A percentile compares a stretch with the other conserved stretches of the same genome.
Evolutionary conservation across 2,329 filamentous ascomycete species (phyloP).

Genomic region (Cryphonectria carpinicola): DNA sequence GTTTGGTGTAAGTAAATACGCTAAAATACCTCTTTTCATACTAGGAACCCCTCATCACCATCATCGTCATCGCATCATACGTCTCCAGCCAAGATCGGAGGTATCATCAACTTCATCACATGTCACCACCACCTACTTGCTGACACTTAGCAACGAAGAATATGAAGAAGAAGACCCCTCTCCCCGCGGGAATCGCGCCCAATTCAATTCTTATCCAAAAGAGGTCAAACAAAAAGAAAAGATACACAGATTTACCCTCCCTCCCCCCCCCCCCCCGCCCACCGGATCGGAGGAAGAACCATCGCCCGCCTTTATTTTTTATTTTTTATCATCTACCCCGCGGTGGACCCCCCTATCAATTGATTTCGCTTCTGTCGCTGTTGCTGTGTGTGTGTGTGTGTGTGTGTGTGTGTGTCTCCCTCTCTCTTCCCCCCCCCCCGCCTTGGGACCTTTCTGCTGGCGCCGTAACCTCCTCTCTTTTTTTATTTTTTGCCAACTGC

Average conservation of each 20-base stretch:
- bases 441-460: not conserved
- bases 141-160: not conserved
- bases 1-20: not conserved
- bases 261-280: not conserved
- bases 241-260: not conserved
- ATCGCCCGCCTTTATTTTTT: not conserved
- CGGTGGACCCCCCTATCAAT: not conserved
- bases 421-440: not conserved
- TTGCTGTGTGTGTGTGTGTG: too few species aligned
- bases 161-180: too few species aligned
- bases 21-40: not conserved
- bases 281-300: not conserved
- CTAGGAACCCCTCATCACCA: not conserved
- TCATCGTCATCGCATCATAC: slow-evolving; percentile 3
- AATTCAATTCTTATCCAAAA: not conserved
- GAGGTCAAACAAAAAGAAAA: not conserved
- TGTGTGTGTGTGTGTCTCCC: not conserved
- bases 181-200: not conserved
- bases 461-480: not conserved
- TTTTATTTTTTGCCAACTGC: not conserved
- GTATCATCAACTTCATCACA: not conserved
- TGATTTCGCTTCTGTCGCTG: not conserved
- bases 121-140: not conserved
- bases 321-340: not conserved
- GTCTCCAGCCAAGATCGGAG: not conserved